Conservation (phyloP, 768 basidiomycete genomes). For the Tylopilus sp. region DNA sequence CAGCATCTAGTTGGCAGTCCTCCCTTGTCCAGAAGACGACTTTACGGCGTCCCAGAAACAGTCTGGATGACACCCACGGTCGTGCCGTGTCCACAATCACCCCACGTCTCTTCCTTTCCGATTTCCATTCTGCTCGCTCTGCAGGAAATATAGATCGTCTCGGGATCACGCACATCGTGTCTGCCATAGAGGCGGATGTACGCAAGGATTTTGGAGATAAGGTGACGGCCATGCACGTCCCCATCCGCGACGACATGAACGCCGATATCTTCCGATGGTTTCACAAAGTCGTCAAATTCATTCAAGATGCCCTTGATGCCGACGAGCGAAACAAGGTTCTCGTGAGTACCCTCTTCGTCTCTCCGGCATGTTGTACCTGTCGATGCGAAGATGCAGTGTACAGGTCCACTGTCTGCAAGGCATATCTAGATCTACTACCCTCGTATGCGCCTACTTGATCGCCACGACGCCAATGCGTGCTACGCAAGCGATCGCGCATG, state of each 20-base stretch:
- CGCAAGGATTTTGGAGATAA: slow-evolving; percentile 18
- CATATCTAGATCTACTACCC: slow-evolving; percentile 70
- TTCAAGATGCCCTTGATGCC: slow-evolving; percentile 44
- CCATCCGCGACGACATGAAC: slow-evolving; percentile 39
- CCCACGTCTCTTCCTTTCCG: slow-evolving; percentile 60
- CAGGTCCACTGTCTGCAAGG: slow-evolving; percentile 80
- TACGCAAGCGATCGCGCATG: slow-evolving; percentile 50
- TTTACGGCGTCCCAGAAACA: slow-evolving; percentile 9
- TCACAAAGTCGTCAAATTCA: slow-evolving; percentile 49
- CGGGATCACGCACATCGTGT: slow-evolving; percentile 73
- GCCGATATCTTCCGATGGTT: slow-evolving; percentile 46
- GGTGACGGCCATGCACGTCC: slow-evolving; percentile 52
- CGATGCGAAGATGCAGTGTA: not conserved
- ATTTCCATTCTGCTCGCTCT: slow-evolving; percentile 53
- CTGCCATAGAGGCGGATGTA: slow-evolving; percentile 49
- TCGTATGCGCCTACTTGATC: slow-evolving; percentile 71
- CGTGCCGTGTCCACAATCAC: slow-evolving; percentile 34
- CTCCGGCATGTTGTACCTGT: not conserved
- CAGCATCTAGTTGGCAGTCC: slow-evolving; percentile 28
- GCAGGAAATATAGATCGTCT: slow-evolving; percentile 45
- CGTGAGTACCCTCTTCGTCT: slow-evolving; percentile 33
- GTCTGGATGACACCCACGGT: slow-evolving; percentile 10
- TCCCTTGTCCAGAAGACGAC: slow-evolving; percentile 23
- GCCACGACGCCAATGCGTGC: slow-evolving; percentile 49
- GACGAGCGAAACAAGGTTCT: slow-evolving; percentile 44